A percentile compares a stretch with the other conserved stretches of the same genome.
phyloP scores from a whole-genome alignment of 306 rosid genomes.

The Geum urbanum region DNA sequence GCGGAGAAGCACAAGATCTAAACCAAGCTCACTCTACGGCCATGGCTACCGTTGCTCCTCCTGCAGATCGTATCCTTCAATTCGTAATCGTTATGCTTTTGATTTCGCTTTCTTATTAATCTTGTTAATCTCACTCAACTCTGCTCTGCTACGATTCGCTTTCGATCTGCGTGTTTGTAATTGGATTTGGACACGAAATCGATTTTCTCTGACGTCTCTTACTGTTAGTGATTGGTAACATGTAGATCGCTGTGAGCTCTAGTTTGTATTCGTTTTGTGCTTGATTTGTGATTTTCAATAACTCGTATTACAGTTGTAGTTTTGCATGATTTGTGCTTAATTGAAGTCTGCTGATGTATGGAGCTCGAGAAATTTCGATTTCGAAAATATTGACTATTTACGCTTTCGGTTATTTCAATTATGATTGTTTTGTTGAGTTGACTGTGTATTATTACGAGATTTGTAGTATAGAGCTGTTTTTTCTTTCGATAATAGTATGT shows the following conservation, averaged over 20 bases:
- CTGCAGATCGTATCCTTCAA: slow-evolving; percentile 90
- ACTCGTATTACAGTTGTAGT: too few relatives aligned
- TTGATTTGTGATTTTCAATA: neutral
- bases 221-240: neutral
- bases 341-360: neutral
- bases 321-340: neutral
- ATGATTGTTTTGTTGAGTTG: neutral
- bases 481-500: neutral
- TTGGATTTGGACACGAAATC: neutral
- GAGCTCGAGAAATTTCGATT: neutral
- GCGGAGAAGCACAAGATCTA: too few relatives aligned
- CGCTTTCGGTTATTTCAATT: neutral
- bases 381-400: neutral
- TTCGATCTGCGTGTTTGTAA: slow-evolving; percentile 20
- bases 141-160: neutral
- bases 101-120: slow-evolving; percentile 12
- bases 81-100: slow-evolving; percentile 2
- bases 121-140: too few relatives aligned
- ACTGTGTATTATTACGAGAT: neutral
- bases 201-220: neutral
- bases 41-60: slow-evolving; percentile 85
- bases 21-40: slow-evolving; percentile 13
- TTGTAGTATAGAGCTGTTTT: neutral
- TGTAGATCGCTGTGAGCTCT: slow-evolving; percentile 26
- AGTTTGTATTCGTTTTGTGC: neutral